phyloP scores from a whole-genome alignment of 768 basidiomycete genomes.

The Lepiota brunneoincarnata region DNA sequence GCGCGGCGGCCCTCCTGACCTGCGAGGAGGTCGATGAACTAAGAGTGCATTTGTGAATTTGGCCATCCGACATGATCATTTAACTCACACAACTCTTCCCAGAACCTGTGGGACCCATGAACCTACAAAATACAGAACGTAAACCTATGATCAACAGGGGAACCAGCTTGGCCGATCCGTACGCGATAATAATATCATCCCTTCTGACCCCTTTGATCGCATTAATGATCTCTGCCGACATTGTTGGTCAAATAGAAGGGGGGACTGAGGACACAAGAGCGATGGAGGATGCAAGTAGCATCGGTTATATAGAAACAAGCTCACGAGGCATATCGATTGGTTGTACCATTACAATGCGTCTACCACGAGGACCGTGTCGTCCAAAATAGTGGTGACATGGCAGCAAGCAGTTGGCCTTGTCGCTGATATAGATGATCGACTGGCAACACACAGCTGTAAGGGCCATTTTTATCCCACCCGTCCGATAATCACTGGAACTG shows the following conservation, averaged over 20 bases:
- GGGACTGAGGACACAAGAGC: neutral
- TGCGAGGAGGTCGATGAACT: constrained; percentile 24
- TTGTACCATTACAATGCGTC: no score
- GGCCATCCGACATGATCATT: neutral
- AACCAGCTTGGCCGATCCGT: neutral
- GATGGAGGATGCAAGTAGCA: neutral
- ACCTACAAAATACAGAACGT: constrained; percentile 16
- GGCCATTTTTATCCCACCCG: no score
- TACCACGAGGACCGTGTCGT: no score
- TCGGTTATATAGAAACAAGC: neutral
- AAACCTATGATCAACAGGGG: neutral
- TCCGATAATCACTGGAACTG: no score
- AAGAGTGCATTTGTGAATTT: neutral
- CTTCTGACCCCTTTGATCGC: constrained; percentile 8
- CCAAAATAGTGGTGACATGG: no score
- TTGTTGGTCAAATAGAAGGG: neutral
- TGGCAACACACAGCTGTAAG: no score
- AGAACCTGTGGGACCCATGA: constrained; percentile 26
- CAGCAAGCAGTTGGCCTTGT: no score
- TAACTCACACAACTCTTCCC: constrained; percentile 27
- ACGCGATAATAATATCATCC: constrained; percentile 25
- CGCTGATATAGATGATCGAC: no score
- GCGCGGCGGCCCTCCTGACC: constrained; percentile 13
- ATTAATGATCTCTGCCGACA: neutral
- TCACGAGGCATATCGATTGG: no score